Evolutionary conservation across 225 moss, liverwort and hornwort genomes (phyloP).

Genomic region (Polytrichum commune): DNA sequence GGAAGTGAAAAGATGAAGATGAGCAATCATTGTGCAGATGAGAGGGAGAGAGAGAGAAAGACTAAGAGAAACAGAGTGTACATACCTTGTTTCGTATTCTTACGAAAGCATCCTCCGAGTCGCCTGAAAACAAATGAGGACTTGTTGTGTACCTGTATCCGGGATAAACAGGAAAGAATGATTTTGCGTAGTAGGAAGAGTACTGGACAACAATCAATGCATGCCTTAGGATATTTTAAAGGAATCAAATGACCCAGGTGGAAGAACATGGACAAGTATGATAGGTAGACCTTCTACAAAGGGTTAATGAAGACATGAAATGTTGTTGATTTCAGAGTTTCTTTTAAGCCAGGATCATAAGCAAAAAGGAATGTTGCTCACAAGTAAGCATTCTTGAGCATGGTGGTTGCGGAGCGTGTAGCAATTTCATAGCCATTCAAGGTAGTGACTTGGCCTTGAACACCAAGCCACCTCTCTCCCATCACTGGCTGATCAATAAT

Average conservation of each 20-base stretch:
- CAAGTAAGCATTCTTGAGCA: slow-evolving; percentile 81
- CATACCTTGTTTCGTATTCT: slow-evolving; percentile 79
- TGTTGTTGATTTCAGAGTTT: too few relatives aligned
- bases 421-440: slow-evolving; percentile 71
- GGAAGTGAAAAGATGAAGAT: neutral
- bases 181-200: neutral
- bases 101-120: slow-evolving; percentile 63
- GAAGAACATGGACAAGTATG: neutral
- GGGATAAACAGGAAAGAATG: neutral
- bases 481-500: slow-evolving; percentile 95
- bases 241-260: neutral
- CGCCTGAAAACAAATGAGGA: slow-evolving; percentile 83
- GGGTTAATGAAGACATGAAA: too few relatives aligned
- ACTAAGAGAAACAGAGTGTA: too few relatives aligned
- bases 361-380: slow-evolving; percentile 24
- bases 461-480: slow-evolving; percentile 87
- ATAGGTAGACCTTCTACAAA: neutral
- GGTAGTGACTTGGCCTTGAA: slow-evolving; percentile 73
- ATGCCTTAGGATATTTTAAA: neutral
- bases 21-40: neutral
- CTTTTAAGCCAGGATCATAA: too few relatives aligned
- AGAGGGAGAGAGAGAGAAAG: too few relatives aligned
- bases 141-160: slow-evolving; percentile 83
- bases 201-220: too few relatives aligned
- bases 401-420: slow-evolving; percentile 59